phyloP scores from a whole-genome alignment of 2,329 filamentous ascomycete genomes.

The Cladosporium austrohemisphaericum region DNA sequence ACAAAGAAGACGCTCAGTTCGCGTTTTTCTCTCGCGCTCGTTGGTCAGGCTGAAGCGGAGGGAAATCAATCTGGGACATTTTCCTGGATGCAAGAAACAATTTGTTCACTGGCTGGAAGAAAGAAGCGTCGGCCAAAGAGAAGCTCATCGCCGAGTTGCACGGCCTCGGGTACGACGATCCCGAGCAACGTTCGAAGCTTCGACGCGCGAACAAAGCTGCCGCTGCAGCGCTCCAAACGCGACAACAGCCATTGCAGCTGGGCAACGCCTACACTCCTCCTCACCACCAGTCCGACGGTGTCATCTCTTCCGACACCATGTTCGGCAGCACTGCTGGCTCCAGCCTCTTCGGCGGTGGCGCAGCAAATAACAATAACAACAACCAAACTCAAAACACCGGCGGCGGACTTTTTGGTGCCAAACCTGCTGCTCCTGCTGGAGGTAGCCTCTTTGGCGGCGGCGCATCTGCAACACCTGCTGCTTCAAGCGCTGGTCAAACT shows the following conservation, averaged over 20 bases:
- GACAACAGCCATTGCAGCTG: slow-evolving; percentile 3
- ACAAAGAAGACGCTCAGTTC: not conserved
- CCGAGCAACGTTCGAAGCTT: too few relatives aligned
- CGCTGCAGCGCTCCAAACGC: not conserved
- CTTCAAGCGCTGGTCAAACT: slow-evolving; percentile 10
- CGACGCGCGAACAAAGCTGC: not conserved
- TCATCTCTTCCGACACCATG: not conserved
- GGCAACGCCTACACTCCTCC: not conserved
- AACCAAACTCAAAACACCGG: slow-evolving; percentile 7
- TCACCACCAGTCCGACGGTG: not conserved
- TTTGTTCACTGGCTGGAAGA: not conserved
- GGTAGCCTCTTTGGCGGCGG: slow-evolving; percentile 13
- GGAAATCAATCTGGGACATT: slow-evolving; percentile 5
- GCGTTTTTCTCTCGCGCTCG: not conserved
- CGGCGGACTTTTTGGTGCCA: slow-evolving; percentile 8
- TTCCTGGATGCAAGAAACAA: not conserved
- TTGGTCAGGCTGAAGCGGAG: not conserved
- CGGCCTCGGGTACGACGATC: not conserved
- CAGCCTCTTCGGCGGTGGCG: slow-evolving; percentile 17
- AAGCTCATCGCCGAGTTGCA: not conserved
- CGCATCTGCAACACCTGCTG: slow-evolving; percentile 8
- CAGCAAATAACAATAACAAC: slow-evolving; percentile 6
- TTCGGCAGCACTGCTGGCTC: slow-evolving; percentile 1
- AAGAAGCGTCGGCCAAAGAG: not conserved
- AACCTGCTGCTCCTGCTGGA: slow-evolving; percentile 11